A percentile compares a stretch with the other conserved stretches of the same genome.
phyloP scores from a whole-genome alignment of 331 rosid species.

The Cydonia oblonga region DNA sequence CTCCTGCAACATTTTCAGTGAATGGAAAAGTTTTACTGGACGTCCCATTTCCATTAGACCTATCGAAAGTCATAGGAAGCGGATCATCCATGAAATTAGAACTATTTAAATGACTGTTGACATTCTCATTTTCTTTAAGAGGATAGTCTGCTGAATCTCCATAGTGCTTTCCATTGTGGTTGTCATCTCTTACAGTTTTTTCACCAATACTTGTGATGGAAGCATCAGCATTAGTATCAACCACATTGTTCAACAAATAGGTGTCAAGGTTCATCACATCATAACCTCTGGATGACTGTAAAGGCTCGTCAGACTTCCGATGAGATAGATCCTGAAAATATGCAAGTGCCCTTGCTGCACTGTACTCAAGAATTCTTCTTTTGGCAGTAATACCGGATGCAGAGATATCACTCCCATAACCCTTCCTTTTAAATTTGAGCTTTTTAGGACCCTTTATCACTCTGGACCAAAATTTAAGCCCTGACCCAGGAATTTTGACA shows the following conservation, averaged over 20 bases:
- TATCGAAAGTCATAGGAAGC: neutral
- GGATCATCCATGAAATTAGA: constrained; percentile 14
- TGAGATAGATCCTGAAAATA: constrained; percentile 43
- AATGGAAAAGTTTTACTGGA: constrained; percentile 9
- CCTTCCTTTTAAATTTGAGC: constrained; percentile 50
- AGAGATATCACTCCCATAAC: constrained; percentile 39
- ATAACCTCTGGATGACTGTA: constrained; percentile 21
- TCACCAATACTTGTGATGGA: constrained; percentile 6
- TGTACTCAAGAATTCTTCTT: constrained; percentile 53
- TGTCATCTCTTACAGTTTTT: constrained; percentile 12
- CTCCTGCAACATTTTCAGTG: constrained; percentile 15
- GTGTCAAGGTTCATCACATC: constrained; percentile 26
- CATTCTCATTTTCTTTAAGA: constrained; percentile 16
- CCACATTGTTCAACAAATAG: constrained; percentile 30
- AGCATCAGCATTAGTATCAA: constrained; percentile 26
- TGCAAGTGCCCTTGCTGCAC: constrained; percentile 56
- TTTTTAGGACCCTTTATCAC: constrained; percentile 37
- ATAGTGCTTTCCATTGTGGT: constrained; percentile 8
- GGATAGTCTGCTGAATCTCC: constrained; percentile 16
- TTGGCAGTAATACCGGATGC: constrained; percentile 36
- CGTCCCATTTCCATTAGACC: constrained; percentile 21
- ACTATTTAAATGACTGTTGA: constrained; percentile 14
- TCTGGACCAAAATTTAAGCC: constrained; percentile 55
- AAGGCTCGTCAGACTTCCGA: constrained; percentile 33
- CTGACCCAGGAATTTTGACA: constrained; percentile 51